These are phyloP conservation scores for Cyclaneusma minus DNA, from an alignment of 2,329 filamentous ascomycete genomes.

Conservation along the genomic window DNA sequence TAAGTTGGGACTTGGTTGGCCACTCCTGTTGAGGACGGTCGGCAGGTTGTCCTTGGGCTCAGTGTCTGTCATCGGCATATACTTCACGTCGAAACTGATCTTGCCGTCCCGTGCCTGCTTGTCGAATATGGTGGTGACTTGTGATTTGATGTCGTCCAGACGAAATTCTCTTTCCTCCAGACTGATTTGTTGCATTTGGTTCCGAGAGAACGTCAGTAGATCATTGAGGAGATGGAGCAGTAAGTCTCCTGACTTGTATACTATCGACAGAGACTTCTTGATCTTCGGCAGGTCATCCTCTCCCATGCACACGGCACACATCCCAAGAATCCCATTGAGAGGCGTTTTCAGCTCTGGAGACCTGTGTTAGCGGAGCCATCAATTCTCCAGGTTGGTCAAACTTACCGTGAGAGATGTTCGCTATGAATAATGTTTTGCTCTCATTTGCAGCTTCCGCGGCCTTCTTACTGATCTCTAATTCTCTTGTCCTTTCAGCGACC, in stretches of 20 bases:
- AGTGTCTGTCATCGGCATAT: conserved; percentile 30
- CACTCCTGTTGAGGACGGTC: conserved; percentile 7
- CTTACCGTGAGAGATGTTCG: conserved; percentile 76
- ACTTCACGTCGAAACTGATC: conserved; percentile 59
- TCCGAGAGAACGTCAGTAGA: conserved; percentile 84
- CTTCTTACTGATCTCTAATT: conserved; percentile 80
- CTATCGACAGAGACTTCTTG: conserved; percentile 69
- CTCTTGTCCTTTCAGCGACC: conserved; percentile 65
- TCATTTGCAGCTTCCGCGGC: conserved; percentile 90
- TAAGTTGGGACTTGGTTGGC: conserved; percentile 7
- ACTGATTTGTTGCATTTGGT: conserved; percentile 74
- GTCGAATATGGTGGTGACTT: conserved; percentile 75
- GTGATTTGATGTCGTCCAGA: conserved; percentile 67
- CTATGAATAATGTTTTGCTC: conserved; percentile 94
- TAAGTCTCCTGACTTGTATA: conserved; percentile 80
- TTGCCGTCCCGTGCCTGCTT: conserved; percentile 71
- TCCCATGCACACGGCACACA: conserved; percentile 87
- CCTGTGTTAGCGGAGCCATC: too few relatives aligned
- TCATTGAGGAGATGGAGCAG: conserved; percentile 78
- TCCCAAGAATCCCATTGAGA: conserved; percentile 86
- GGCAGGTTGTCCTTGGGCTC: conserved; percentile 8
- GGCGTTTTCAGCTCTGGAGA: conserved; percentile 93
- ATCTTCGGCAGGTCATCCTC: conserved; percentile 67
- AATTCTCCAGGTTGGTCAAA: too few relatives aligned
- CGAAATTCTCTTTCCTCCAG: conserved; percentile 78